phyloP scores from a whole-genome alignment of 2,329 filamentous ascomycete genomes.

The Colletotrichum chrysophilum region DNA sequence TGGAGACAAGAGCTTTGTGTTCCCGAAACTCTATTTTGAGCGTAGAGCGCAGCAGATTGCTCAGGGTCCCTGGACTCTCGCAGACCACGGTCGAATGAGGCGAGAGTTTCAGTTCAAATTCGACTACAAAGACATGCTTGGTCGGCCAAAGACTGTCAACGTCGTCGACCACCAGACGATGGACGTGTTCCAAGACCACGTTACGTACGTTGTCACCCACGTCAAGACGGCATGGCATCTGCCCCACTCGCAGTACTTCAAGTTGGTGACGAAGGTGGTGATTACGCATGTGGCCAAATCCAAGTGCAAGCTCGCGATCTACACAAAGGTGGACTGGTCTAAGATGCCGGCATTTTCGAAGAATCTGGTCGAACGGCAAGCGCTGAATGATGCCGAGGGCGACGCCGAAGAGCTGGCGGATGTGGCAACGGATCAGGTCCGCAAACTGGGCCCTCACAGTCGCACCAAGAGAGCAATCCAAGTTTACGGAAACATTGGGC shows the following conservation, averaged over 20 bases:
- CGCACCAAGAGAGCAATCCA: slow-evolving; percentile 79
- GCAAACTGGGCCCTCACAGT: slow-evolving; percentile 73
- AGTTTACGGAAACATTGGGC: slow-evolving; percentile 78
- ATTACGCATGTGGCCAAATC: slow-evolving; percentile 94
- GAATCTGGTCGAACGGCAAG: slow-evolving; percentile 70
- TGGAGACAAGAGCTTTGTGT: slow-evolving; percentile 93
- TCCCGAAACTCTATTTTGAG: slow-evolving; percentile 89
- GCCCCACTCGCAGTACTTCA: slow-evolving; percentile 79
- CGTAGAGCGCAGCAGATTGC: slow-evolving; percentile 79
- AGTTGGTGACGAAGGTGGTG: slow-evolving; percentile 86
- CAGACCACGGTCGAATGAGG: slow-evolving; percentile 73
- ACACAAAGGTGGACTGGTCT: slow-evolving; percentile 86
- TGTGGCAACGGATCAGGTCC: slow-evolving; percentile 78
- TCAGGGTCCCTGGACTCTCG: slow-evolving; percentile 82
- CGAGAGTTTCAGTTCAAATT: slow-evolving; percentile 85
- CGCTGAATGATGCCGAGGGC: slow-evolving; percentile 74
- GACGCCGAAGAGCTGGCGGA: slow-evolving; percentile 79
- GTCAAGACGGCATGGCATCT: slow-evolving; percentile 79
- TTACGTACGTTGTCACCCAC: slow-evolving; percentile 69
- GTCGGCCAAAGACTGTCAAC: slow-evolving; percentile 62
- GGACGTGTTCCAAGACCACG: slow-evolving; percentile 80
- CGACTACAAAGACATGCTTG: slow-evolving; percentile 68
- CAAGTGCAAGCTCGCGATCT: slow-evolving; percentile 89
- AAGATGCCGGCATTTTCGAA: slow-evolving; percentile 67
- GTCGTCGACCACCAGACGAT: slow-evolving; percentile 87